phyloP scores from a whole-genome alignment of 2,329 filamentous ascomycete species.

The Zymoseptoria tritici region DNA sequence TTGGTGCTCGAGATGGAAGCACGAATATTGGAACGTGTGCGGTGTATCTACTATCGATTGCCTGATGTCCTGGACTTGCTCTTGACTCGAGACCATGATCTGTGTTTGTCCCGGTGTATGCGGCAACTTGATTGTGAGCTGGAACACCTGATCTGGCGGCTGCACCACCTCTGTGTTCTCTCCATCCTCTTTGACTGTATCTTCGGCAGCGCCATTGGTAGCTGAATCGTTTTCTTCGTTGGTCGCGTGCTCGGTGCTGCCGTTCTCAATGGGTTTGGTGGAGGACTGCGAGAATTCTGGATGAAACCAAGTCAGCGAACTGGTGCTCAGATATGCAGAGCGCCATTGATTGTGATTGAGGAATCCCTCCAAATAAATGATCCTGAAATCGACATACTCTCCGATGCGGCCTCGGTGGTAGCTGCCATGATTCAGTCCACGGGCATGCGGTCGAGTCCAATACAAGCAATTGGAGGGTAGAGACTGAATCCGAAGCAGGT shows the following conservation, averaged over 20 bases:
- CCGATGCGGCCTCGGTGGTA: neutral
- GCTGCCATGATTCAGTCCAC: neutral
- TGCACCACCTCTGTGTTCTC: conserved; percentile 16
- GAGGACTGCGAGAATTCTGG: neutral
- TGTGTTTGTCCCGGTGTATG: conserved; percentile 71
- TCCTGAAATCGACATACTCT: neutral
- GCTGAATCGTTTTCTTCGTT: conserved; percentile 11
- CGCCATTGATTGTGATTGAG: neutral
- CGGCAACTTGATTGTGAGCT: conserved; percentile 73
- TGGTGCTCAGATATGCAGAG: neutral
- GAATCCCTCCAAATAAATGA: neutral
- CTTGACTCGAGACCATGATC: conserved; percentile 77
- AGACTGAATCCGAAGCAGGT: neutral
- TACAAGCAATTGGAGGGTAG: neutral
- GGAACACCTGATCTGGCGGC: conserved; percentile 46
- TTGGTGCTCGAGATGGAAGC: conserved; percentile 92
- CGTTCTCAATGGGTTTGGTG: conserved; percentile 3
- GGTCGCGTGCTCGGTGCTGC: conserved; percentile 8
- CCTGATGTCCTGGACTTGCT: conserved; percentile 94
- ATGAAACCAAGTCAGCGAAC: neutral
- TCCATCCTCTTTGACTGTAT: conserved; percentile 14
- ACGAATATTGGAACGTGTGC: conserved; percentile 91
- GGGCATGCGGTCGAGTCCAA: neutral
- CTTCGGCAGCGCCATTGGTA: conserved; percentile 10
- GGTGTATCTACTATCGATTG: conserved; percentile 94